phyloP scores from a whole-genome alignment of 2,329 filamentous ascomycete genomes.

The Triangularia verruculosa region DNA sequence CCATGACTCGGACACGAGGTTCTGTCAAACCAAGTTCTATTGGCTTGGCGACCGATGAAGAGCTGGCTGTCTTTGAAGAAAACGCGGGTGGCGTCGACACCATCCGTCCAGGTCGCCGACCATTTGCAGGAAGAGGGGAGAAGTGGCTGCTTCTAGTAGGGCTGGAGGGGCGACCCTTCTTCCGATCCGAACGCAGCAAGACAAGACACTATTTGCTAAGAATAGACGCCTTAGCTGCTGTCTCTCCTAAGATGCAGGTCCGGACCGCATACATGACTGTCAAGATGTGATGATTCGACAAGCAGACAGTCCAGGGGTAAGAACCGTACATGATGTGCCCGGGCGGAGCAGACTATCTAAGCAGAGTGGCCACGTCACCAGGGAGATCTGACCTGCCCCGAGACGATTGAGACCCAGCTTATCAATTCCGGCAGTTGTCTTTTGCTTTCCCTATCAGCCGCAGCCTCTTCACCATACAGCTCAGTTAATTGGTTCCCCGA shows the following conservation, averaged over 20 bases:
- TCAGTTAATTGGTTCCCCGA: background rate
- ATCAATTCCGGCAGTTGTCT: background rate
- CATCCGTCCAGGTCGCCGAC: background rate
- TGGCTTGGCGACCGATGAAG: conserved; percentile 11
- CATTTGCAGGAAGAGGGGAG: conserved; percentile 6
- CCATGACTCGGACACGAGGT: conserved; percentile 4
- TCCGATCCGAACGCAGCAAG: conserved; percentile 1
- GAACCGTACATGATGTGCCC: background rate
- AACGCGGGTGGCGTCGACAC: background rate
- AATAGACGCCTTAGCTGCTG: background rate
- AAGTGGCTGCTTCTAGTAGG: conserved; percentile 4
- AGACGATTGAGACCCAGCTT: background rate
- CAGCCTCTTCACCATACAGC: background rate
- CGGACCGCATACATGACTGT: background rate
- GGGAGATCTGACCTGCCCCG: background rate
- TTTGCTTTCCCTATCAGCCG: conserved; percentile 3
- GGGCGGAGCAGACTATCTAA: background rate
- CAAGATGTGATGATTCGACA: background rate
- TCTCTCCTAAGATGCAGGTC: background rate
- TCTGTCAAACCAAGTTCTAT: conserved; percentile 12
- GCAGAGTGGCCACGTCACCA: conserved; percentile 1
- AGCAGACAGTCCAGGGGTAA: background rate
- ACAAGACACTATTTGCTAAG: background rate
- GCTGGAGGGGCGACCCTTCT: background rate
- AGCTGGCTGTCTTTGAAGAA: background rate